These are phyloP conservation scores for Cinchona pubescens DNA, from an alignment of 257 asterid species.

Conservation along the genomic window DNA sequence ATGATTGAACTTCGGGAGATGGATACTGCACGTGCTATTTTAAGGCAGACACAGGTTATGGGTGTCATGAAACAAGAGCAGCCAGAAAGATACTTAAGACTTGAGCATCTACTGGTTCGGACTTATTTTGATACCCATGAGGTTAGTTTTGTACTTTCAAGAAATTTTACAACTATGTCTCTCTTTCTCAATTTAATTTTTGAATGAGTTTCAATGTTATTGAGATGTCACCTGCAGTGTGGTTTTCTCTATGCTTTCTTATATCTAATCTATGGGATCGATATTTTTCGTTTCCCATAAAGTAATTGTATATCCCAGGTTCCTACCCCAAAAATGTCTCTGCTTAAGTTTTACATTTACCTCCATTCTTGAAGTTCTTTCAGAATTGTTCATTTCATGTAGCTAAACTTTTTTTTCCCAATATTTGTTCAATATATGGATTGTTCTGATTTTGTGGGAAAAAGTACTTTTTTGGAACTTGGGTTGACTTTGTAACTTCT, in stretches of 20 bases:
- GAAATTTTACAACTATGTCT: background rate
- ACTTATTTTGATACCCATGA: slow-evolving; percentile 94
- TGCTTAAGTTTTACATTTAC: background rate
- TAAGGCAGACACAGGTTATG: slow-evolving; percentile 97
- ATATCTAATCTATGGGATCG: background rate
- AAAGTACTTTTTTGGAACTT: background rate
- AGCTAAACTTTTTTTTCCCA: background rate
- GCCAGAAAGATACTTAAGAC: slow-evolving; percentile 90
- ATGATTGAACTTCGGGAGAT: slow-evolving; percentile 99
- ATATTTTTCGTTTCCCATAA: background rate
- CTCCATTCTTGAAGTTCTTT: background rate
- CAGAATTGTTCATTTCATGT: background rate
- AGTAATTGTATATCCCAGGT: background rate
- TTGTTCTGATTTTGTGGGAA: background rate
- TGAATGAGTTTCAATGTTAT: background rate
- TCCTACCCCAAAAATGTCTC: background rate
- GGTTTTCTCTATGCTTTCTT: background rate
- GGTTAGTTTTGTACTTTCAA: slow-evolving; percentile 39
- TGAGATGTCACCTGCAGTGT: too few relatives aligned
- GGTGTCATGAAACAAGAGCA: slow-evolving; percentile 98
- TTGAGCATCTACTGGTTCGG: slow-evolving; percentile 90
- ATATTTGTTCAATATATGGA: background rate
- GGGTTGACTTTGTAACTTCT: background rate
- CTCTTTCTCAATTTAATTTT: background rate
- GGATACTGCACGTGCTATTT: slow-evolving; percentile 93